Base-by-base conservation (phyloP, 306 rosid genomes). In the Alnus glutinosa region DNA sequence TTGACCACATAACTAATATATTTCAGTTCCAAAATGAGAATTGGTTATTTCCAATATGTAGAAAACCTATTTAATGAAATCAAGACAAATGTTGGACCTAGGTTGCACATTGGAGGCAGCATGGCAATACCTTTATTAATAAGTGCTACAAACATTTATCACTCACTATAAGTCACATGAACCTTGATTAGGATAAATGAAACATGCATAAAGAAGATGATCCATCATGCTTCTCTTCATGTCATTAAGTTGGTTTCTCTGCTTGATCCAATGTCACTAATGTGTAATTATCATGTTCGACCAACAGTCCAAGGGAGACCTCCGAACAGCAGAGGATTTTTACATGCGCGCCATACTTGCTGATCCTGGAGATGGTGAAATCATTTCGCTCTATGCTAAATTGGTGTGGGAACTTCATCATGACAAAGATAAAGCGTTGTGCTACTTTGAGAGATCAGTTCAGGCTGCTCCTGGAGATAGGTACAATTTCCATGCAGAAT, bases 321-420 rank as follows among this genome's bases (percentile, higher is more conserved):
- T 84, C 83, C 83, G 87, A 80, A 87, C 87, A 46, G 96, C 97
- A 49, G 91, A 93, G 84, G 80, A 89, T 57, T 88, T 77, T 80
- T 91, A 90, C 77, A 71, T 81, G 2, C 90, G 81, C 18, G 92
- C 94, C 49, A 71, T 88, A 61, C 75, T 63, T 81, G 90, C 89
- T 14, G 91, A 89, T 87, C 98, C 96, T 3, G 34, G 76, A 11
- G 90, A 90, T 9, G 96, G 98, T 57, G 92, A 90, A 87, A 72
- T 78, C 51, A 75, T 89, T 16, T 84, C 92, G 3, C 86, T 89
- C 73, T 91, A 88, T 82, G 99, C 96, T 70, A 82, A 79, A 68
- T 85, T 96, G 66, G 89, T 79, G 70, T 96, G 98, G 98, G 94
- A 96, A 71, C 89, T 80, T 82, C 92, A 91, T 82, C 92, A 52